These are phyloP conservation scores for Ambrosia hybrid DNA, from an alignment of 140 eudicot genomes.

Conservation along the genomic window DNA sequence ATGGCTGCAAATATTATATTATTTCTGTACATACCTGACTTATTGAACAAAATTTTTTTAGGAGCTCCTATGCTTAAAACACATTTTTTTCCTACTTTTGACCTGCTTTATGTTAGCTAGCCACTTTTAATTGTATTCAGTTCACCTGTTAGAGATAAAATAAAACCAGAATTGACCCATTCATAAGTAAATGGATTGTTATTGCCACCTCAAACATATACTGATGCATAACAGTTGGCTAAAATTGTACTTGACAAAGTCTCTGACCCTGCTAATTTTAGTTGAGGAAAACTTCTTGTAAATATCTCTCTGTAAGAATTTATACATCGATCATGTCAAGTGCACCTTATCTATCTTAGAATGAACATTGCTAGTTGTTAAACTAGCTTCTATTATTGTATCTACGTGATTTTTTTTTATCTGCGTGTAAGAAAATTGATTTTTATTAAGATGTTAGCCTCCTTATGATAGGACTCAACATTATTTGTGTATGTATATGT, in stretches of 20 bases:
- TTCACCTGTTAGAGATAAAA: background rate
- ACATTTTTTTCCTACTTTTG: background rate
- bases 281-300: background rate
- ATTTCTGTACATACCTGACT: background rate
- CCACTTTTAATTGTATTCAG: background rate
- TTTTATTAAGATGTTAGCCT: background rate
- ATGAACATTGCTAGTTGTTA: background rate
- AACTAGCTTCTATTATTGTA: background rate
- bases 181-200: background rate
- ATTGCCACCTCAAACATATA: background rate
- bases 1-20: background rate
- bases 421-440: background rate
- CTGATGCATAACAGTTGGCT: background rate
- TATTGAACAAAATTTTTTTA: background rate
- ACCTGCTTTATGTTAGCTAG: background rate
- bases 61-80: background rate
- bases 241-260: background rate
- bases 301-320: background rate
- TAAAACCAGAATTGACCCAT: background rate
- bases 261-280: background rate
- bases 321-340: background rate
- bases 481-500: background rate
- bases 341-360: background rate
- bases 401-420: background rate
- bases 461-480: slow-evolving; percentile 1